Evolutionary conservation across 2,329 filamentous ascomycete genomes (phyloP).

Genomic region (Exophiala mesophila): DNA sequence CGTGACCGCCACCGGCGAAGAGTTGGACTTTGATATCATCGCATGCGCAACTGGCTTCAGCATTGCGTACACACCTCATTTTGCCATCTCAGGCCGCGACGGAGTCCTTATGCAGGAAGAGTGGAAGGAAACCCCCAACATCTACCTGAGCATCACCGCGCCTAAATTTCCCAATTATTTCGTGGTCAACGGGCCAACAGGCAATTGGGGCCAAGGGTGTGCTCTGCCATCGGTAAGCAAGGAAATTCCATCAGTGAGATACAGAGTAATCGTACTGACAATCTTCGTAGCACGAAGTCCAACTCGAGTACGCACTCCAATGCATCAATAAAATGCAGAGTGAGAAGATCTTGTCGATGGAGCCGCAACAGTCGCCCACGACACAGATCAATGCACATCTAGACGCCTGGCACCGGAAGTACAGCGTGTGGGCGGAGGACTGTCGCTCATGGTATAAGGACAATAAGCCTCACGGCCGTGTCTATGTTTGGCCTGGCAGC

Average conservation of each 20-base stretch:
- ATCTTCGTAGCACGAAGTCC: conserved; percentile 14
- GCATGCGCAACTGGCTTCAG: conserved; percentile 37
- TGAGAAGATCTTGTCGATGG: conserved; percentile 29
- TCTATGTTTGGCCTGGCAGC: conserved; percentile 16
- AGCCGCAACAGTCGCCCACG: conserved; percentile 13
- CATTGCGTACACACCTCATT: conserved; percentile 32
- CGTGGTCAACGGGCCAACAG: conserved; percentile 31
- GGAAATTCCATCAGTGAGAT: too few species aligned
- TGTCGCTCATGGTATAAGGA: conserved; percentile 29
- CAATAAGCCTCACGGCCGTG: conserved; percentile 17
- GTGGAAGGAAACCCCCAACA: conserved; percentile 40
- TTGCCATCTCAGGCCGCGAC: conserved; percentile 30
- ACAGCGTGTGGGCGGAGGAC: conserved; percentile 27
- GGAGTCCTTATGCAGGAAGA: conserved; percentile 22
- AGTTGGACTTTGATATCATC: conserved; percentile 31
- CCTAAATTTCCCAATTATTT: conserved; percentile 42
- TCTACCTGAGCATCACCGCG: conserved; percentile 44
- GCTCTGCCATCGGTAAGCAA: conserved; percentile 21
- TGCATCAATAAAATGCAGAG: conserved; percentile 32
- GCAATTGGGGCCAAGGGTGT: conserved; percentile 29
- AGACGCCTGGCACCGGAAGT: conserved; percentile 22
- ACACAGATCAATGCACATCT: conserved; percentile 24
- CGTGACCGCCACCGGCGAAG: conserved; percentile 28
- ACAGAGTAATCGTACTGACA: too few species aligned
- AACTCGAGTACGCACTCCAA: conserved; percentile 28